Conservation (phyloP, 176 grass and related monocot genomes). For the Olyra latifolia region DNA sequence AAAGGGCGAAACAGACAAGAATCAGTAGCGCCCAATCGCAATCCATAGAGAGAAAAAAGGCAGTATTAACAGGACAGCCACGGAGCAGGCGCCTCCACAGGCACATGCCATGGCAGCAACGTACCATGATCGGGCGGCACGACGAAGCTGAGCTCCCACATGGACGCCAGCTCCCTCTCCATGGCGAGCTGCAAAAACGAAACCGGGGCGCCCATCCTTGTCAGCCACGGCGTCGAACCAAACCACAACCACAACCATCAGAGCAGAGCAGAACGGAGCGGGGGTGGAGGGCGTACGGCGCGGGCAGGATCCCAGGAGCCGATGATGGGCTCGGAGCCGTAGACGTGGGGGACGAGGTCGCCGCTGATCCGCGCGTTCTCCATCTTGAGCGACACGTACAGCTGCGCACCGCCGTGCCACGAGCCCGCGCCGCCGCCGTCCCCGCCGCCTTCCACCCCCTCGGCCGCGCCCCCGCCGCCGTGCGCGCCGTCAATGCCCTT, state of each 20-base stretch:
- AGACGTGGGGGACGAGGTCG: conserved; percentile 91
- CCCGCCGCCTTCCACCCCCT: not conserved
- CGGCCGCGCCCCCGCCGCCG: not conserved
- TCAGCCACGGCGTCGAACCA: not conserved
- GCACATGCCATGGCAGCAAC: not conserved
- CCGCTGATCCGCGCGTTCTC: conserved; percentile 79
- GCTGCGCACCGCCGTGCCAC: conserved; percentile 88
- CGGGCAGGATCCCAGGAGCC: conserved; percentile 81
- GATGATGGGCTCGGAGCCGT: conserved; percentile 90
- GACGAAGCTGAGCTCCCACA: conserved; percentile 99
- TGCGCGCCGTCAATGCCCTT: conserved; percentile 39
- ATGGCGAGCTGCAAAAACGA: conserved; percentile 59
- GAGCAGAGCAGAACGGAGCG: not conserved
- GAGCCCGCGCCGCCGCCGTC: conserved; percentile 42
- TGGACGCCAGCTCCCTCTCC: conserved; percentile 92
- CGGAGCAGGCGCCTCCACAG: not conserved
- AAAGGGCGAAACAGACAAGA: not conserved
- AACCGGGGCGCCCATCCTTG: not conserved
- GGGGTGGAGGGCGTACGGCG: conserved; percentile 50
- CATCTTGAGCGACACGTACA: conserved; percentile 98
- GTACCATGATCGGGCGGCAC: conserved; percentile 88
- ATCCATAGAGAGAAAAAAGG: not conserved
- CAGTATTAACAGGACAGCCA: not conserved
- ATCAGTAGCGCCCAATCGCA: not conserved
- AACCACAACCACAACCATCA: not conserved